Conservation (phyloP, 108 stramenopile species). For the Licmophora abbreviata region DNA sequence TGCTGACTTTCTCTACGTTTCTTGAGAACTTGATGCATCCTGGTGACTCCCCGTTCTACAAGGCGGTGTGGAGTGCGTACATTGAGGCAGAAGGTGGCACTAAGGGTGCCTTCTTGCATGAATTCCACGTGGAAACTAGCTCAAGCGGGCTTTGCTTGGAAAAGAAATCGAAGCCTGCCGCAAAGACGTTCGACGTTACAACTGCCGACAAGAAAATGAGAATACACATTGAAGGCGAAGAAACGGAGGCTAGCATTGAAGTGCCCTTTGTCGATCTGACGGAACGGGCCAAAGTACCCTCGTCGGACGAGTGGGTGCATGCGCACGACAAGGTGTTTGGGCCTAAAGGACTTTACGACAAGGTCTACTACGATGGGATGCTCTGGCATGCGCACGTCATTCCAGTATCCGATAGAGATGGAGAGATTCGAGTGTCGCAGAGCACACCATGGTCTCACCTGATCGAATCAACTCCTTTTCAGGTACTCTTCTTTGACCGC, state of each 20-base stretch:
- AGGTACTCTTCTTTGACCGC: not conserved
- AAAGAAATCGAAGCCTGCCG: not conserved
- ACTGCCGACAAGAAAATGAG: not conserved
- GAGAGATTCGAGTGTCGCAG: too few relatives aligned
- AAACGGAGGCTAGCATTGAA: not conserved
- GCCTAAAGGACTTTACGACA: not conserved
- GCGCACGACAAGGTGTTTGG: not conserved
- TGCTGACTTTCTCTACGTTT: not conserved
- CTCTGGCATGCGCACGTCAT: slow-evolving; percentile 1
- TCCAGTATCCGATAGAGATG: too few relatives aligned
- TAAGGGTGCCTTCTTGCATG: not conserved
- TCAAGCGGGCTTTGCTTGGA: not conserved
- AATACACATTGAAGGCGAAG: not conserved
- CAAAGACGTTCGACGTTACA: not conserved
- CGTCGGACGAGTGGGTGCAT: not conserved
- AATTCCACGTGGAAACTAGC: not conserved
- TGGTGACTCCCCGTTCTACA: not conserved
- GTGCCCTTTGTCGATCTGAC: not conserved
- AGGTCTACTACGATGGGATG: not conserved
- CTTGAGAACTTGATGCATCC: not conserved
- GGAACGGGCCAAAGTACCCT: not conserved
- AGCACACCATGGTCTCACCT: not conserved
- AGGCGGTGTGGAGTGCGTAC: not conserved
- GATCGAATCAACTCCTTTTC: not conserved
- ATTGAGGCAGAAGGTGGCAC: not conserved